Base-by-base conservation (phyloP, 2,329 filamentous ascomycete species). In the Pezicula rhizophila region DNA sequence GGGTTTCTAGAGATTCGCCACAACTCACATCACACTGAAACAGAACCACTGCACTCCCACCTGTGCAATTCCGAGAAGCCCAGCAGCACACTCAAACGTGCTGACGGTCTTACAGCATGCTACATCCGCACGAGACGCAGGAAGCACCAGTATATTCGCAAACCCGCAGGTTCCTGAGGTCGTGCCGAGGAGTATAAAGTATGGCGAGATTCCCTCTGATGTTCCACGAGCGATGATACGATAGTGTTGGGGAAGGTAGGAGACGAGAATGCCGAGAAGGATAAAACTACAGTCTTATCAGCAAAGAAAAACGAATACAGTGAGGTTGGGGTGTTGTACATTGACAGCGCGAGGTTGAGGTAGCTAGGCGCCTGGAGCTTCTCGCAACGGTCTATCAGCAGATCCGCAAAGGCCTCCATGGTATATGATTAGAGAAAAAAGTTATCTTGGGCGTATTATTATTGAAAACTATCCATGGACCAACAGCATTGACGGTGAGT, bases 131-230 rank as follows among this genome's bases (percentile, higher is more conserved):
- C 88, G 80, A 49, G 89, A 96, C 50, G 83, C 80, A n/a, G 89
- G 87, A 12, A 96, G 79, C 1, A 89, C 85, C 46, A 97, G 73
- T 63, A 99, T 96, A 64, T 97, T 97, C 55, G 88, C 89, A 61
- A 99, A 89, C 23, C 88, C 87, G 42, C 87, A 88, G 45, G 87
- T 95, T 59, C 87, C 87, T 7, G 89, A 95, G 1, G 92, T 92
- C 23, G 87, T 89, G 52, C 93, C 93, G n/a, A 99, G 81, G 2
- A 97, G 79, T 55, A 99, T 84, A 64, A 96, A 99, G 68, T 92
- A 93, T 8, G 93, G 92, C 26, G 91, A 96, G 53, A 99, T 91
- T 53, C 93, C 93, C 66, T 95, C 92, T 18, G 92, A 95, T 12
- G 89, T 93, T 52, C 84, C 81, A 48, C 90, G 82, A 37, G 79